Evolutionary conservation across 2,329 filamentous ascomycete species (phyloP), one percentile per base, ranked within the genome.

Genomic region (Exophiala aquamarina): DNA sequence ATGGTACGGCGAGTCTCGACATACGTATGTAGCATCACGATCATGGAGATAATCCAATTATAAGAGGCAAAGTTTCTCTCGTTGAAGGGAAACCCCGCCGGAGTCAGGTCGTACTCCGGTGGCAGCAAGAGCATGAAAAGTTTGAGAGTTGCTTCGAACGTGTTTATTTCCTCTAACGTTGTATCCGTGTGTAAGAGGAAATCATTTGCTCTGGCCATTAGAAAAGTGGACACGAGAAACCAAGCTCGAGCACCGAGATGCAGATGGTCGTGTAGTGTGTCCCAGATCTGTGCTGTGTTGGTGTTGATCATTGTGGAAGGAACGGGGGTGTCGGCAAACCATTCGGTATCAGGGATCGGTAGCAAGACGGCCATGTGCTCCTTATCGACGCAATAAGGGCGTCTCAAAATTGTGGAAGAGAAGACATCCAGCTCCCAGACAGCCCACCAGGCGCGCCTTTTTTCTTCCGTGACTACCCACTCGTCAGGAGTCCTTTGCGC

Each of bases 371-470:
- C 10, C 38, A 41, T 34, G n/a, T 34, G 38, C 18, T 41, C 18
- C 15, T 38, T 32, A 34, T 48, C 33, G 32, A 48, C 42, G 7
- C 37, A 14, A 17, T 34, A 36, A 10, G 45, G 45, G 3, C 45
- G 31, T 9, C 37, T 31, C 28, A 42, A 18, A 6, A 48, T 34
- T 8, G 45, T 42, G 18, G 45, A 34, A 11, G 36, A 33, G 21
- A 48, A 48, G 10, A 23, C 38, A n/a, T 48, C 45, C 20, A 48
- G n/a, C 23, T 48, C 45, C 45, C 45, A 48, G 8, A 43, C 45
- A 8, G 41, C 23, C 45, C 45, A 48, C 38, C 38, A 48, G 3
- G 45, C 29, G 10, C 45, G 39, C 10, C 45, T n/a, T 20, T 34
- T 32, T 18, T 43, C 39, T 35, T 48, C 45, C 3, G 14, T 15